Evolutionary conservation across 164 flowering plant genomes (phyloP).

Genomic region (Amborella trichopoda): DNA sequence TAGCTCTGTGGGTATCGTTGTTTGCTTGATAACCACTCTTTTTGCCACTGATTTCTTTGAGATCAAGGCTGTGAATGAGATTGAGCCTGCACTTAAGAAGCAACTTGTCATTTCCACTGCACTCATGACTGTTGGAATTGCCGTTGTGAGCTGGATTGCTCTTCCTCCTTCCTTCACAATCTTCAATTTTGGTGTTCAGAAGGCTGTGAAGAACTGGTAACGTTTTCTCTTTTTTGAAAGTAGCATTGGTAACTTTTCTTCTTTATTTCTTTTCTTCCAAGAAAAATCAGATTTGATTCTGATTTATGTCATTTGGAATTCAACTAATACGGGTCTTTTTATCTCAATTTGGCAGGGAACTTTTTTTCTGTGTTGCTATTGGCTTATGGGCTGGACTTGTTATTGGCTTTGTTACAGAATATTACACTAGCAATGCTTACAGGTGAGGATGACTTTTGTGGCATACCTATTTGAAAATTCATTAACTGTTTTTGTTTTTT

Average conservation of each 20-base stretch:
- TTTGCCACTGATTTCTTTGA: constrained; percentile 27
- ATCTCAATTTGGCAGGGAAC: constrained; percentile 6
- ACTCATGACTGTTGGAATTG: constrained; percentile 19
- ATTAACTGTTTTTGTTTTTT: too few species aligned
- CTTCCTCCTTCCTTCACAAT: constrained; percentile 24
- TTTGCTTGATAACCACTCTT: constrained; percentile 18
- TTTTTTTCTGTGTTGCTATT: constrained; percentile 13
- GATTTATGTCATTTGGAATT: too few species aligned
- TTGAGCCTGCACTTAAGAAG: constrained; percentile 21
- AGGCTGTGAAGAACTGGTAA: constrained; percentile 22
- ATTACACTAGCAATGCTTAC: constrained; percentile 15
- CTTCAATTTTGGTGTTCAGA: constrained; percentile 20
- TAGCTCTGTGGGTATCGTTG: constrained; percentile 20
- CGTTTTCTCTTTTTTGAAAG: neutral
- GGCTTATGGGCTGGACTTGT: constrained; percentile 12
- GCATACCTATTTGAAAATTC: too few species aligned
- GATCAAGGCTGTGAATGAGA: constrained; percentile 19
- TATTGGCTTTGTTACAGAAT: constrained; percentile 12
- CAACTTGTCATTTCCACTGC: constrained; percentile 20
- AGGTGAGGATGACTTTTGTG: too few species aligned
- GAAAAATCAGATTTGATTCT: neutral
- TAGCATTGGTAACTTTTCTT: too few species aligned
- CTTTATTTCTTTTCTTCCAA: neutral
- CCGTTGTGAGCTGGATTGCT: constrained; percentile 17
- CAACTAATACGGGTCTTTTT: neutral